Percentiles rank a stretch among this genome's conserved stretches.
phyloP scores from a whole-genome alignment of 2,329 filamentous ascomycete species.

The Aphanoascus verrucosus region DNA sequence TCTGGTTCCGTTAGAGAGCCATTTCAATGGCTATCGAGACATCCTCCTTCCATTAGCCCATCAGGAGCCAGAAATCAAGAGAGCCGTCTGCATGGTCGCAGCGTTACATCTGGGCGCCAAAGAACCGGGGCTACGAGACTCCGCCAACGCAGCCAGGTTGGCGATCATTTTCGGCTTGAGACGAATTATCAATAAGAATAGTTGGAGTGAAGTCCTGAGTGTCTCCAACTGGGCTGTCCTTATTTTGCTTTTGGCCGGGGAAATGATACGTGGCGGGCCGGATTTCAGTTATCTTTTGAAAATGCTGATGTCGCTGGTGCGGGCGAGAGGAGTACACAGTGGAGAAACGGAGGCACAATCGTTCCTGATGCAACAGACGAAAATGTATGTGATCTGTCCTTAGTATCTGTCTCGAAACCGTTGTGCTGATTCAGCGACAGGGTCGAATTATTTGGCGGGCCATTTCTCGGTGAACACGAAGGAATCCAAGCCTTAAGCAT shows the following conservation, averaged over 20 bases:
- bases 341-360: not conserved
- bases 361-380: constrained; percentile 1
- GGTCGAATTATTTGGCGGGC: not conserved
- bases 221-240: constrained; percentile 1
- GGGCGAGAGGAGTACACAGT: not conserved
- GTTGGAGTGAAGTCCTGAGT: not conserved
- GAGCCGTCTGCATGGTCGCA: not conserved
- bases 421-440: not conserved
- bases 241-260: not conserved
- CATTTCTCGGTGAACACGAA: constrained; percentile 4
- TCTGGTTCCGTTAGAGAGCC: not conserved
- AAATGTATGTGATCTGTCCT: not conserved
- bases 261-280: not conserved
- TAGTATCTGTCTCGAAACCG: not conserved
- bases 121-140: not conserved
- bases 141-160: not conserved
- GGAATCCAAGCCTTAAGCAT: not conserved
- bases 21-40: not conserved
- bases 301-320: not conserved
- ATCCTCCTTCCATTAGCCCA: constrained; percentile 1
- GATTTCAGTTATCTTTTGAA: constrained; percentile 3
- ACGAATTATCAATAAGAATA: not conserved
- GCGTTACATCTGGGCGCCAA: not conserved
- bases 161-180: not conserved
- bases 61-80: not conserved